These are phyloP conservation scores for Testicularia cyperi DNA, from an alignment of 1,284 basidiomycete species.

Conservation along the genomic window DNA sequence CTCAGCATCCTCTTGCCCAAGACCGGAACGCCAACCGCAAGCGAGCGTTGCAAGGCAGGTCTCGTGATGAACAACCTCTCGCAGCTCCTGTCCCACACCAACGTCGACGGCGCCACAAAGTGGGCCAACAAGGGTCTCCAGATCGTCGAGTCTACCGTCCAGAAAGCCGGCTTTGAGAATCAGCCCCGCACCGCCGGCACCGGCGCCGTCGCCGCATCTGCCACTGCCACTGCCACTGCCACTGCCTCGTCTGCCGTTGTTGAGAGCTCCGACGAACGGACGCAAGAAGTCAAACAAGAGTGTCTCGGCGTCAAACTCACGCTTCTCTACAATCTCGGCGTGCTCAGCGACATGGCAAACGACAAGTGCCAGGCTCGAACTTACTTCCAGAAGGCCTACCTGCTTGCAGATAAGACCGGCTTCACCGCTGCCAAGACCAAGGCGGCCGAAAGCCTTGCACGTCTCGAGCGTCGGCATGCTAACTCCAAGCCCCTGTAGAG, in stretches of 20 bases:
- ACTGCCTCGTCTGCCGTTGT: not conserved
- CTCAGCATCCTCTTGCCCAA: constrained; percentile 54
- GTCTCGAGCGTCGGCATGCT: constrained; percentile 27
- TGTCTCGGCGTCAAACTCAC: constrained; percentile 54
- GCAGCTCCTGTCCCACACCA: constrained; percentile 43
- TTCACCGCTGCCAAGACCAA: constrained; percentile 19
- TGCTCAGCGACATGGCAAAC: constrained; percentile 31
- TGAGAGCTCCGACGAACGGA: constrained; percentile 30
- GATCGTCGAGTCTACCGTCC: constrained; percentile 43
- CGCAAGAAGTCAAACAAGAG: constrained; percentile 39
- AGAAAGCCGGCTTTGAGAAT: constrained; percentile 40
- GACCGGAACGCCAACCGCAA: constrained; percentile 29
- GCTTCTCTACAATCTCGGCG: constrained; percentile 55
- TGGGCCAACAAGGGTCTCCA: constrained; percentile 57
- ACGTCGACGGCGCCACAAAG: constrained; percentile 46
- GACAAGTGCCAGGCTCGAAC: constrained; percentile 41
- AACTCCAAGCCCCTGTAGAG: too few species aligned
- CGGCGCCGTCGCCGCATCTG: too few species aligned
- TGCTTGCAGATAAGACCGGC: constrained; percentile 17
- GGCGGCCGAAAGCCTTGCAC: constrained; percentile 23
- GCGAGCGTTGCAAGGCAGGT: constrained; percentile 55
- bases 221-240: constrained; percentile 1
- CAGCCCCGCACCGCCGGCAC: constrained; percentile 1
- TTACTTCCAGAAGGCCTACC: constrained; percentile 43
- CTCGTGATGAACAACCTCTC: constrained; percentile 59